Conservation (phyloP, 2,329 filamentous ascomycete genomes). For the Bipolaris gigantea region DNA sequence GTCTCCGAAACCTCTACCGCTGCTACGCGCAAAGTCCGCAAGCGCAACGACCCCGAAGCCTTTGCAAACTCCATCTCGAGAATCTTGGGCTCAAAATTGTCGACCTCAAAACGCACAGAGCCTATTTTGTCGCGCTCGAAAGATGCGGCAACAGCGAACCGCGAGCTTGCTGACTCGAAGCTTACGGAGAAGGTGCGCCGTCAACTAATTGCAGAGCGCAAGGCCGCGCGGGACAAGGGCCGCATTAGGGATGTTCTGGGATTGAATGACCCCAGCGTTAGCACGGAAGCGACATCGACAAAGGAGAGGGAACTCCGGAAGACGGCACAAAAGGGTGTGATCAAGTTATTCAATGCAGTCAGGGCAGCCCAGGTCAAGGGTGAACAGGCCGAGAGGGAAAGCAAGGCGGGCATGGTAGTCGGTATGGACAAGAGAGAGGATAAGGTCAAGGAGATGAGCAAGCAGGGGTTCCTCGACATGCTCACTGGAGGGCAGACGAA, state of each 20-base stretch:
- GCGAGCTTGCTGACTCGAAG: constrained; percentile 71
- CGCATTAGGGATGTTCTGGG: constrained; percentile 84
- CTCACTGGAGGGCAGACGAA: constrained; percentile 64
- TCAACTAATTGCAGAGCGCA: constrained; percentile 79
- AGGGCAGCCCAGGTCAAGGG: constrained; percentile 89
- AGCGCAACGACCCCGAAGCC: constrained; percentile 87
- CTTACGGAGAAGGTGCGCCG: constrained; percentile 80
- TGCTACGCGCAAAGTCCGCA: constrained; percentile 59
- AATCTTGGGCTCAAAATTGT: constrained; percentile 87
- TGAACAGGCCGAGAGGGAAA: constrained; percentile 71
- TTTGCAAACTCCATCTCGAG: constrained; percentile 94
- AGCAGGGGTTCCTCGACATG: constrained; percentile 92
- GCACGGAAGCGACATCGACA: constrained; percentile 60
- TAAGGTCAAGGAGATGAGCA: constrained; percentile 92
- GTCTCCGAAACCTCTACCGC: constrained; percentile 40
- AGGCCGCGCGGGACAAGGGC: constrained; percentile 78
- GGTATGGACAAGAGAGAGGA: constrained; percentile 81
- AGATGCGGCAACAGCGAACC: constrained; percentile 70
- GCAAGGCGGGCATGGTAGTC: constrained; percentile 71
- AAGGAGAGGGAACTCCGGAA: constrained; percentile 81
- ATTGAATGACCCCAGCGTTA: constrained; percentile 54
- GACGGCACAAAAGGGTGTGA: constrained; percentile 88
- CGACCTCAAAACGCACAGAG: constrained; percentile 77
- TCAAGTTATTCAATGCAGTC: constrained; percentile 95
- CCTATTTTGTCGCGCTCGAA: constrained; percentile 87